A percentile compares a stretch with the other conserved stretches of the same genome.
These are phyloP conservation scores for Neoascochyta sp. DNA, from an alignment of 2,329 filamentous ascomycete species.

Conservation along the genomic window DNA sequence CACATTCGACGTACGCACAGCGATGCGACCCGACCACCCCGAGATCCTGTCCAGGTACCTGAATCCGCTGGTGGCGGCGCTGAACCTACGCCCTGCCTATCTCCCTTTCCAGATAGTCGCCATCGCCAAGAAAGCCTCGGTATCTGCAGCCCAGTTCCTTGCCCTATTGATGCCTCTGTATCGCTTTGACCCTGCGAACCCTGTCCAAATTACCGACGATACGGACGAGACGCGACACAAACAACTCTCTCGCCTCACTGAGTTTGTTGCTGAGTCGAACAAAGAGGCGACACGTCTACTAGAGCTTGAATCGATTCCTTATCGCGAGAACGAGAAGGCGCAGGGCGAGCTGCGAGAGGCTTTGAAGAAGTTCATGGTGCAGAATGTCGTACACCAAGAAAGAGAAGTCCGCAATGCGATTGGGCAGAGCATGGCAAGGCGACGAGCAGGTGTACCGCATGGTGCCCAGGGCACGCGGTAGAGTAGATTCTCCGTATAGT, in stretches of 20 bases:
- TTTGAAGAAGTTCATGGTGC: constrained; percentile 81
- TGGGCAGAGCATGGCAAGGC: constrained; percentile 61
- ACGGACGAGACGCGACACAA: constrained; percentile 46
- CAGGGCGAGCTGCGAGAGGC: constrained; percentile 60
- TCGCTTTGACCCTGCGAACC: constrained; percentile 25
- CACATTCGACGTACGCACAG: constrained; percentile 55
- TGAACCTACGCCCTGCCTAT: constrained; percentile 55
- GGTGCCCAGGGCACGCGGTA: constrained; percentile 47
- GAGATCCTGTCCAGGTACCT: constrained; percentile 44
- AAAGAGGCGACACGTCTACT: constrained; percentile 67
- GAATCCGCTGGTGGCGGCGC: constrained; percentile 47
- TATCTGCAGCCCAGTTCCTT: constrained; percentile 57
- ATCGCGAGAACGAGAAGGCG: constrained; percentile 65
- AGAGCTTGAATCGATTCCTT: constrained; percentile 77
- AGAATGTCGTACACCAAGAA: constrained; percentile 71
- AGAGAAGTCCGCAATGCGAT: constrained; percentile 80
- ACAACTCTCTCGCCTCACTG: constrained; percentile 65
- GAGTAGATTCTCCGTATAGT: neutral
- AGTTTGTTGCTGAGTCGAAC: constrained; percentile 58
- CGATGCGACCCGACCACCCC: constrained; percentile 51
- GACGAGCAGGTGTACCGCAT: constrained; percentile 59
- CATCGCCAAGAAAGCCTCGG: constrained; percentile 68
- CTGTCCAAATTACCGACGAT: constrained; percentile 20
- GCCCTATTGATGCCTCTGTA: constrained; percentile 35
- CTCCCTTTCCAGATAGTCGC: constrained; percentile 81